These are phyloP conservation scores for Lophiotrema nucula DNA, from an alignment of 495 filamentous ascomycete genomes.

Conservation along the genomic window DNA sequence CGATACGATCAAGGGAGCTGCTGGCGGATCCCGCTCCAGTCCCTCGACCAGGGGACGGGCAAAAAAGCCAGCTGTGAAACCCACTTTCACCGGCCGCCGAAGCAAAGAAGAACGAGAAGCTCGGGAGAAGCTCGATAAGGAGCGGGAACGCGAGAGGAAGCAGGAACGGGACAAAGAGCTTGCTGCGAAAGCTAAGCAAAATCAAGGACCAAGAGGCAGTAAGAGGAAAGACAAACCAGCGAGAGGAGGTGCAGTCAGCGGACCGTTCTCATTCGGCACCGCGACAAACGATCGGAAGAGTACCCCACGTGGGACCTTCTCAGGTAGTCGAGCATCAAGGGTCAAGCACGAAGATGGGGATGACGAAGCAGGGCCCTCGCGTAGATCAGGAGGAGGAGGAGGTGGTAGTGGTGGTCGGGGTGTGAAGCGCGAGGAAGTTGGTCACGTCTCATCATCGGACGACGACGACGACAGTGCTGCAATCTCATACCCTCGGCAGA, in stretches of 20 bases:
- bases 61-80: slow-evolving; percentile 15
- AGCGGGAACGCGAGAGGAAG: slow-evolving; percentile 21
- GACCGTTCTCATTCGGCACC: slow-evolving; percentile 38
- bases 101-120: slow-evolving; percentile 36
- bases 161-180: slow-evolving; percentile 14
- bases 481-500: not conserved
- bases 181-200: slow-evolving; percentile 19
- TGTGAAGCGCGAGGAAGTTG: not conserved
- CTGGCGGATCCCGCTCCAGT: slow-evolving; percentile 5
- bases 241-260: slow-evolving; percentile 18
- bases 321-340: slow-evolving; percentile 2
- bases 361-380: too few species aligned
- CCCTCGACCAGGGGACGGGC: slow-evolving; percentile 10
- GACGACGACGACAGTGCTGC: too few species aligned
- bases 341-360: slow-evolving; percentile 2
- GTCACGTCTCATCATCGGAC: not conserved
- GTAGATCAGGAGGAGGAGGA: not conserved
- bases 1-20: slow-evolving; percentile 12
- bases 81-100: slow-evolving; percentile 28
- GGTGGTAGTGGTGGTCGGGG: slow-evolving; percentile 4
- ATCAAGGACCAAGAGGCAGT: not conserved
- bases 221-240: not conserved
- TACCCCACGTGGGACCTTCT: not conserved
- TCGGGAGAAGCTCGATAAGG: slow-evolving; percentile 24
- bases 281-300: slow-evolving; percentile 6